phyloP scores from a whole-genome alignment of 805 yeast species.

The Saccharomycopsis fodiens region DNA sequence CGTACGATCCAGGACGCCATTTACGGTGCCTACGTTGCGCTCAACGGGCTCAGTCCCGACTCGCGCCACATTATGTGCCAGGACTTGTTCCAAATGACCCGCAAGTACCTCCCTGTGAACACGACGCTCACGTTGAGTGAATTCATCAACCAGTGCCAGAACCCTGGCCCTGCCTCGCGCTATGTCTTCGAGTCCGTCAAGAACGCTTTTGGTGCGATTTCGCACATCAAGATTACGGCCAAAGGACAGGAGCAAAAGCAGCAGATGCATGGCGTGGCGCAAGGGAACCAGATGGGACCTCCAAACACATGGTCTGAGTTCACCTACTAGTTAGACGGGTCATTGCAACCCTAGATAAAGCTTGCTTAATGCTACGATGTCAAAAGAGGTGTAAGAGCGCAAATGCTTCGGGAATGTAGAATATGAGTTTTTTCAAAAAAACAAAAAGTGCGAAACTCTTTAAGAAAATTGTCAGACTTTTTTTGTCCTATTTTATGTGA shows the following conservation, averaged over 20 bases:
- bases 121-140: conserved; percentile 2
- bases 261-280: no score
- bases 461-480: no score
- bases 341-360: no score
- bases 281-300: no score
- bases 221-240: neutral
- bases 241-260: neutral
- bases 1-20: neutral
- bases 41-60: neutral
- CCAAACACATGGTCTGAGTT: no score
- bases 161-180: neutral
- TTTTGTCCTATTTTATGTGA: no score
- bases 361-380: no score
- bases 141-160: conserved; percentile 2
- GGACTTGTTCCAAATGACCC: conserved; percentile 11
- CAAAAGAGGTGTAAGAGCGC: no score
- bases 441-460: no score
- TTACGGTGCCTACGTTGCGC: neutral
- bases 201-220: neutral
- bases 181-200: neutral
- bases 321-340: no score
- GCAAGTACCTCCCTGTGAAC: neutral
- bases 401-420: no score
- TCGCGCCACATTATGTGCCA: neutral
- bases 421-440: no score